phyloP scores from a whole-genome alignment of 164 flowering plant species.

The Sedum album region DNA sequence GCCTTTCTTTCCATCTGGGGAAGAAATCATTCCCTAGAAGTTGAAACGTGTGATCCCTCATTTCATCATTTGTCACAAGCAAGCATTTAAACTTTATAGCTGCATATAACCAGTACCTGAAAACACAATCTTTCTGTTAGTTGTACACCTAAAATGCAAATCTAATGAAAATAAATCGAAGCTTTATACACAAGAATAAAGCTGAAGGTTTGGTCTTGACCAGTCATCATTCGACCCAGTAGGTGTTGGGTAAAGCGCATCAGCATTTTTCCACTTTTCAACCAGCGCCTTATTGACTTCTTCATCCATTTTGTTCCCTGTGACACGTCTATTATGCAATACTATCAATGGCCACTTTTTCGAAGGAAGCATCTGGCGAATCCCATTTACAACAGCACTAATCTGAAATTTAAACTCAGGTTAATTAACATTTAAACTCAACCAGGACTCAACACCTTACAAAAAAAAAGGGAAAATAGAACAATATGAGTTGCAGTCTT shows the following conservation, averaged over 20 bases:
- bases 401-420: slow-evolving; percentile 29
- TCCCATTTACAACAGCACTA: slow-evolving; percentile 66
- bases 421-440: not conserved
- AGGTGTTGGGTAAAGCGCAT: slow-evolving; percentile 89
- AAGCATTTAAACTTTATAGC: slow-evolving; percentile 83
- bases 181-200: not conserved
- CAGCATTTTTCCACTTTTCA: slow-evolving; percentile 80
- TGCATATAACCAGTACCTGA: slow-evolving; percentile 98
- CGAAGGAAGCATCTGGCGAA: slow-evolving; percentile 72
- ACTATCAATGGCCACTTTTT: slow-evolving; percentile 81
- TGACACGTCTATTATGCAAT: slow-evolving; percentile 63
- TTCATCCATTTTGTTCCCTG: slow-evolving; percentile 50
- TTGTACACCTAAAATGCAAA: no score
- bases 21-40: slow-evolving; percentile 84
- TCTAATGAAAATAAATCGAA: not conserved
- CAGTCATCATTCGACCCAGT: slow-evolving; percentile 97
- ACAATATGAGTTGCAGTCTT: slow-evolving; percentile 13
- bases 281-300: slow-evolving; percentile 42
- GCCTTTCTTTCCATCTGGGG: slow-evolving; percentile 96
- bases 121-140: slow-evolving; percentile 22
- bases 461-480: not conserved
- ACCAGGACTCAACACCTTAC: not conserved
- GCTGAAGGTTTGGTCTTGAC: slow-evolving; percentile 29
- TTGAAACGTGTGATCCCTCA: slow-evolving; percentile 87
- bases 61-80: slow-evolving; percentile 85